Evolutionary conservation across 1,284 basidiomycete genomes (phyloP).

Genomic region (Apiotrichum gamsii): DNA sequence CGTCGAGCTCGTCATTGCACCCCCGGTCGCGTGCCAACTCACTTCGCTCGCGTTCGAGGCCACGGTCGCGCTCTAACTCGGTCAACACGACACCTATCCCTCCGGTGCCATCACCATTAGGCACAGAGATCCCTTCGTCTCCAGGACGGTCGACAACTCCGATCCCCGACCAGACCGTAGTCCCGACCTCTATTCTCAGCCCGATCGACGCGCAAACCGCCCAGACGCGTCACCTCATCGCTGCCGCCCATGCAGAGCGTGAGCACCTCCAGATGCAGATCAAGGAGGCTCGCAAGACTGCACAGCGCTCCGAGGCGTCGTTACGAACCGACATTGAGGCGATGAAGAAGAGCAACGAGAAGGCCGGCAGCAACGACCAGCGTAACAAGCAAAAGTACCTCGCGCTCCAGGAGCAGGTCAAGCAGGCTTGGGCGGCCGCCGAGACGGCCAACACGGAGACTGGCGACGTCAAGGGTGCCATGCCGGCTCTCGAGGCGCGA

Average conservation of each 20-base stretch:
- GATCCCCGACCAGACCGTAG: conserved; percentile 12
- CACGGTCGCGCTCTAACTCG: conserved; percentile 45
- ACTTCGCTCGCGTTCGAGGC: conserved; percentile 38
- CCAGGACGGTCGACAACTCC: conserved; percentile 8
- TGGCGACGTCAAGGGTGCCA: conserved; percentile 26
- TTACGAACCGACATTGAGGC: conserved; percentile 43
- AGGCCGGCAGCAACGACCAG: conserved; percentile 42
- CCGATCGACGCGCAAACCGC: conserved; percentile 40
- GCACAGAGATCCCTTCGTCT: conserved; percentile 7
- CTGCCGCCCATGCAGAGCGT: conserved; percentile 40
- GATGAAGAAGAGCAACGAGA: conserved; percentile 45
- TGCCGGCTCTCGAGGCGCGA: conserved; percentile 30
- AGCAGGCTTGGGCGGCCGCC: conserved; percentile 44
- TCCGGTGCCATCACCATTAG: conserved; percentile 15
- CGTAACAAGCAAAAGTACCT: conserved; percentile 46
- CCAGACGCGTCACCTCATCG: conserved; percentile 40
- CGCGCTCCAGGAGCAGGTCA: conserved; percentile 47
- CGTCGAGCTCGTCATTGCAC: conserved; percentile 19
- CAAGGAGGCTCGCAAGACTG: conserved; percentile 44
- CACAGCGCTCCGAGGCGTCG: conserved; percentile 44
- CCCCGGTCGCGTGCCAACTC: conserved; percentile 45
- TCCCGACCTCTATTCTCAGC: conserved; percentile 33
- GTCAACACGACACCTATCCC: conserved; percentile 23
- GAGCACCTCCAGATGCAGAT: conserved; percentile 42
- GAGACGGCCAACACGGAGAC: conserved; percentile 40